A percentile compares a stretch with the other conserved stretches of the same genome.
Evolutionary conservation across 495 filamentous ascomycete species (phyloP).

Genomic region (Penicillium psychrofluorescens): DNA sequence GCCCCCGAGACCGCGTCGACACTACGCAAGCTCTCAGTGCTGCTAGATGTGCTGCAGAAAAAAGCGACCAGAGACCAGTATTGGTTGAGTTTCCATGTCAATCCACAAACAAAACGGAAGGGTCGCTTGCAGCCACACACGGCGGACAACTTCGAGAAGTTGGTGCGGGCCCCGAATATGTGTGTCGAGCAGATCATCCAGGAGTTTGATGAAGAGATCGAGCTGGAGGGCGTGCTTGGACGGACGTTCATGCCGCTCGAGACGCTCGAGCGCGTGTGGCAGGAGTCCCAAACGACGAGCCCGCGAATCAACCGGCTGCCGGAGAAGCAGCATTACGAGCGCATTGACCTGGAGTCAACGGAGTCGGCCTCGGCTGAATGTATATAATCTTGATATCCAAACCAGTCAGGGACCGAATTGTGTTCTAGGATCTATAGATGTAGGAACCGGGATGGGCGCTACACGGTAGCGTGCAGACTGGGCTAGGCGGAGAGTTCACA

Average conservation of each 20-base stretch:
- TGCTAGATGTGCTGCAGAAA: conserved; percentile 14
- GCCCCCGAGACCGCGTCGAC: neutral
- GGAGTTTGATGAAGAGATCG: conserved; percentile 18
- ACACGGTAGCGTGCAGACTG: neutral
- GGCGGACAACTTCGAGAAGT: neutral
- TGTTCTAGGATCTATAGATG: no score
- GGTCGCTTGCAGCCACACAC: neutral
- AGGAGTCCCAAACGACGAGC: no score
- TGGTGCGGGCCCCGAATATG: neutral
- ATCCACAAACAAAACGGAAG: neutral
- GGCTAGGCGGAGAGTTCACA: conserved; percentile 25
- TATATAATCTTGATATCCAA: neutral
- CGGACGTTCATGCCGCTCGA: neutral
- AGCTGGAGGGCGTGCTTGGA: conserved; percentile 9
- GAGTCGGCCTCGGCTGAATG: neutral
- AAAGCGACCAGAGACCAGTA: conserved; percentile 5
- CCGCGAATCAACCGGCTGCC: neutral
- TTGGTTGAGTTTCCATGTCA: neutral
- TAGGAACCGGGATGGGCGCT: neutral
- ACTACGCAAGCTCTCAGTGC: conserved; percentile 7
- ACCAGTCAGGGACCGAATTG: no score
- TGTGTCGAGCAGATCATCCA: conserved; percentile 2
- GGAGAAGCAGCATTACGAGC: neutral
- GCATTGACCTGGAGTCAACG: no score
- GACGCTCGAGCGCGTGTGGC: no score